Percentiles rank a stretch among this genome's conserved stretches.
Conservation (phyloP, 306 rosid genomes). For the Canavalia ensiformis region DNA sequence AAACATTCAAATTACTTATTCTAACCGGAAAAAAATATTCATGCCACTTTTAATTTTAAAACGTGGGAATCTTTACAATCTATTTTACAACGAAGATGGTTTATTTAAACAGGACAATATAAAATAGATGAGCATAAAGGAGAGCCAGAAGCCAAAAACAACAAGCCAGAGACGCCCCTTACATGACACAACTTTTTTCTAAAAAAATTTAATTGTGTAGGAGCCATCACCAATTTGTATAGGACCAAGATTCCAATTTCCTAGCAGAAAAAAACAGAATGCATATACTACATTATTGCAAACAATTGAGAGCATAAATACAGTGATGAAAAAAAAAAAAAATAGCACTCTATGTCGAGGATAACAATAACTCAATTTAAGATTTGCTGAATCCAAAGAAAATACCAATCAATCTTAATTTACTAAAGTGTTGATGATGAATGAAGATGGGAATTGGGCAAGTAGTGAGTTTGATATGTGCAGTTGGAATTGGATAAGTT, state of each 20-base stretch:
- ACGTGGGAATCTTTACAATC: slow-evolving; percentile 25
- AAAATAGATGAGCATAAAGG: neutral
- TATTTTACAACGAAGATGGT: neutral
- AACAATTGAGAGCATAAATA: too few species aligned
- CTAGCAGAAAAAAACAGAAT: neutral
- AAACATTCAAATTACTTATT: neutral
- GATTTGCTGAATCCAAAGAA: neutral
- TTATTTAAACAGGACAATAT: slow-evolving; percentile 1
- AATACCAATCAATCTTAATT: neutral
- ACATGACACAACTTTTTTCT: neutral
- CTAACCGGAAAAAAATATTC: neutral
- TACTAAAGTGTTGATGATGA: neutral
- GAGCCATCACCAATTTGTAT: neutral
- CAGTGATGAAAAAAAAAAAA: too few species aligned
- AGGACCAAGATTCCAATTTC: slow-evolving; percentile 28
- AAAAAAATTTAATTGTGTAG: neutral
- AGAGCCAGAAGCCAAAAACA: neutral
- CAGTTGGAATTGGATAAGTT: neutral
- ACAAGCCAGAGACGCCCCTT: neutral
- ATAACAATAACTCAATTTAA: neutral
- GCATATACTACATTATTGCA: neutral
- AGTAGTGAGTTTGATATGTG: neutral
- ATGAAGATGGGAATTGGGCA: neutral
- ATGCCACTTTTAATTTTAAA: neutral
- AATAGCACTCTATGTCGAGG: neutral